These are phyloP conservation scores for Suillus subluteus DNA, from an alignment of 768 basidiomycete species.

Conservation along the genomic window DNA sequence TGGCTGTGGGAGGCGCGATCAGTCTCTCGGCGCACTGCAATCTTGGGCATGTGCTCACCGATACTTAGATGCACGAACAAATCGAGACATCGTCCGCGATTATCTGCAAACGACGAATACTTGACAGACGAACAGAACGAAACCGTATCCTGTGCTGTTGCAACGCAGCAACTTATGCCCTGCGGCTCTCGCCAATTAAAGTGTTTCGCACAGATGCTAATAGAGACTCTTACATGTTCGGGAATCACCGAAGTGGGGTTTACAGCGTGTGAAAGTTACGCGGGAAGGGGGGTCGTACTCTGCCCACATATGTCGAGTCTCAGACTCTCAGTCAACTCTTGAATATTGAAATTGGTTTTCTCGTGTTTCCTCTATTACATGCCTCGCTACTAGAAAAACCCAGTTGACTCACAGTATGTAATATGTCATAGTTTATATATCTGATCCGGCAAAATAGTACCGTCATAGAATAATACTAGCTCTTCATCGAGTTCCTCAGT, in stretches of 20 bases:
- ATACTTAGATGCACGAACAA: slow-evolving; percentile 87
- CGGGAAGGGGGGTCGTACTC: background rate
- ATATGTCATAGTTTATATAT: background rate
- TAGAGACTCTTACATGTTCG: background rate
- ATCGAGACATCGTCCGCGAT: slow-evolving; percentile 67
- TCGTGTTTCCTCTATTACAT: background rate
- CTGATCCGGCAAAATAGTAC: too few species aligned
- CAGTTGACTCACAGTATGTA: background rate
- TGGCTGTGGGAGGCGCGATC: slow-evolving; percentile 53
- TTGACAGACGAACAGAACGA: background rate
- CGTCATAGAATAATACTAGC: too few species aligned
- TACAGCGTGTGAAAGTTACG: background rate
- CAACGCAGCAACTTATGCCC: background rate
- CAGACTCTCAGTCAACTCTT: too few species aligned
- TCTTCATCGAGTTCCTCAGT: too few species aligned
- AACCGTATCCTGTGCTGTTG: background rate
- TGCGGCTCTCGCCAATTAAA: background rate
- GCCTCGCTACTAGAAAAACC: background rate
- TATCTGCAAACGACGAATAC: slow-evolving; percentile 4
- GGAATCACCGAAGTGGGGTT: background rate
- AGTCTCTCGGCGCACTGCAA: slow-evolving; percentile 10
- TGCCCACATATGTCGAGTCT: too few species aligned
- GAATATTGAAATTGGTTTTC: too few species aligned
- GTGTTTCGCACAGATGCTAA: slow-evolving; percentile 3
- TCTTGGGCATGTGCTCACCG: slow-evolving; percentile 50